Evolutionary conservation across 108 stramenopile genomes (phyloP).

Genomic region (Nitzschia inconspicua): DNA sequence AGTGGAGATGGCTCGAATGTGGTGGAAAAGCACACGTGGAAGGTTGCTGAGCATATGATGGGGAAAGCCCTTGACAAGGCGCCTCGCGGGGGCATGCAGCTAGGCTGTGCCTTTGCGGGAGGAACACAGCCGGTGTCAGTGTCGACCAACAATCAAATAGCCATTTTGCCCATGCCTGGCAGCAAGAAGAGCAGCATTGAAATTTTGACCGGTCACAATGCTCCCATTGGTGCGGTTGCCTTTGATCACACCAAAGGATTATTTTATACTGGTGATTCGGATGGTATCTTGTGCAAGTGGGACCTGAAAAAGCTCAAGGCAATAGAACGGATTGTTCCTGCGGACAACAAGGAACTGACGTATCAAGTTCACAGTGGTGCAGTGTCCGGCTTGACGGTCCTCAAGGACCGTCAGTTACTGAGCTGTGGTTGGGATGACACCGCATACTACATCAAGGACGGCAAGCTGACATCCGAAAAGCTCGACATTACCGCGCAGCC

Average conservation of each 20-base stretch:
- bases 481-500: slow-evolving; percentile 84
- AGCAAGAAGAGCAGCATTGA: slow-evolving; percentile 27
- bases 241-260: slow-evolving; percentile 49
- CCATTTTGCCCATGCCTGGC: slow-evolving; percentile 53
- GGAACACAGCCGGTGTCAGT: slow-evolving; percentile 69
- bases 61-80: slow-evolving; percentile 33
- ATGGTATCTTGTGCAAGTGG: slow-evolving; percentile 88
- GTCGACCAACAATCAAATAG: slow-evolving; percentile 81
- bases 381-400: slow-evolving; percentile 46
- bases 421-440: slow-evolving; percentile 94
- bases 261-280: slow-evolving; percentile 89
- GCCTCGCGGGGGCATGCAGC: slow-evolving; percentile 67
- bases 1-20: slow-evolving; percentile 30
- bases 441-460: slow-evolving; percentile 44
- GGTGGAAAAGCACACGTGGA: slow-evolving; percentile 55
- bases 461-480: slow-evolving; percentile 26
- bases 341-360: slow-evolving; percentile 39
- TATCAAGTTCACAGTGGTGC: slow-evolving; percentile 74
- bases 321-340: slow-evolving; percentile 34
- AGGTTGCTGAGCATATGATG: slow-evolving; percentile 43
- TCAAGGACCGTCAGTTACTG: slow-evolving; percentile 45
- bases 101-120: slow-evolving; percentile 75
- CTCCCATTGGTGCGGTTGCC: slow-evolving; percentile 78
- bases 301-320: slow-evolving; percentile 48
- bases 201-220: slow-evolving; percentile 76